Evolutionary conservation across 75 land plant species (phyloP).

Genomic region (Isoetes taiwanensis): DNA sequence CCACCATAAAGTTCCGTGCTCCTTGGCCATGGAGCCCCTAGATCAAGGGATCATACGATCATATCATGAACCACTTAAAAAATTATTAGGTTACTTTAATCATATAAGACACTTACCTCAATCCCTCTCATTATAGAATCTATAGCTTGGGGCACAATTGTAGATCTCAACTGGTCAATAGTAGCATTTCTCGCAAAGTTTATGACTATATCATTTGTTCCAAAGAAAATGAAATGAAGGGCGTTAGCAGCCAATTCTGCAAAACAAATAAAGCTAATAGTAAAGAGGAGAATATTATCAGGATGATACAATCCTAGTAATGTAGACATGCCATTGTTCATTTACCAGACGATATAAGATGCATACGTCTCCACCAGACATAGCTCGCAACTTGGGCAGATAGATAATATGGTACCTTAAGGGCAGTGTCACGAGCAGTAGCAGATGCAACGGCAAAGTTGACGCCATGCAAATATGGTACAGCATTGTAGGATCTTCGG

Average conservation of each 20-base stretch:
- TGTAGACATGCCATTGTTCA: neutral
- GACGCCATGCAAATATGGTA: too few species aligned
- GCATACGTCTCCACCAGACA: neutral
- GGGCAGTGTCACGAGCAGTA: slow-evolving; percentile 1
- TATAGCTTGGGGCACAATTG: neutral
- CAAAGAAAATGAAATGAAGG: neutral
- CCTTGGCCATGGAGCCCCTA: too few species aligned
- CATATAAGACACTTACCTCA: neutral
- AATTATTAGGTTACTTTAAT: neutral
- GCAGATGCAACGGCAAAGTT: neutral
- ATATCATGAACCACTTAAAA: too few species aligned
- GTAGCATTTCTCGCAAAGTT: neutral
- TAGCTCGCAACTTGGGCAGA: neutral
- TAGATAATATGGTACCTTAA: neutral
- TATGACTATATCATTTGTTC: neutral
- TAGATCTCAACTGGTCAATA: neutral
- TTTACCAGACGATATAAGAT: neutral
- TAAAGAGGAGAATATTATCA: neutral
- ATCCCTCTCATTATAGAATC: neutral
- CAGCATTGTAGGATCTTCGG: too few species aligned
- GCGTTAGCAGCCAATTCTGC: neutral
- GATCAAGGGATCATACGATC: too few species aligned
- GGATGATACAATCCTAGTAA: neutral
- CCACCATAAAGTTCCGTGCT: neutral
- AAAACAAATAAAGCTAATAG: neutral